Evolutionary conservation across 495 filamentous ascomycete species (phyloP), one percentile per base, ranked within the genome.

Genomic region (Talaromyces adpressus): DNA sequence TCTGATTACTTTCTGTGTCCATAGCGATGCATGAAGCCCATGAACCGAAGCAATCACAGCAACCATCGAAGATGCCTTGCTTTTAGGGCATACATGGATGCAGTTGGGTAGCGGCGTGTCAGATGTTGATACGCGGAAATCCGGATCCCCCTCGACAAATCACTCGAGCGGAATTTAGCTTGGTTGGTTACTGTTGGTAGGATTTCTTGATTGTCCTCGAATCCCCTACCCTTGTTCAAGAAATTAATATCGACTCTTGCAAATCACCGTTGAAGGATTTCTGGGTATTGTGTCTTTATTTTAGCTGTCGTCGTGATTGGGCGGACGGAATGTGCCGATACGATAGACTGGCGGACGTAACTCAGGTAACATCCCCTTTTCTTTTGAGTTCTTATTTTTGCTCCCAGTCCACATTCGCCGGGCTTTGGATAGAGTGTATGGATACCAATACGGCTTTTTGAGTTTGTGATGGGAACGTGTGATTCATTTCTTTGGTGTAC

Each of bases 111-210:
- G 18, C 45, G 18, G 56, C 56, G 56, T 58, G 56, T 58, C 56
- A 58, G 56, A 36, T 25, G 27, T 58, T 58, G 56, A 36, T 58
- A 58, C 29, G 56, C 30, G 56, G 30, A 36, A 58, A 20, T 18
- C n/a, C 45, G 45, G 45, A 49, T 49, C 18, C 45, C 45, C 20
- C 45, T 49, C 18, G 45, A 22, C 45, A 49, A 49, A 49, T 49
- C n/a, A 20, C 45, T 49, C n/a, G 8, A 9, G 4, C 9, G n/a
- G 45, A 18, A 49, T 49, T 49, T 49, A 49, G n/a, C 8, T 3
- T 49, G 9, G 45, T 18, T 45, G 29, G 29, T 30, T 30, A 30
- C 29, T 30, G 27, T 29, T 29, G 41, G n/a, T 49, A 9, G 18
- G n/a, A 49, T 18, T 49, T 49, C 41, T 6, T 47, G 41, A 47